Base-by-base conservation (phyloP, 495 filamentous ascomycete genomes). In the Aspergillus sclerotioniger region DNA sequence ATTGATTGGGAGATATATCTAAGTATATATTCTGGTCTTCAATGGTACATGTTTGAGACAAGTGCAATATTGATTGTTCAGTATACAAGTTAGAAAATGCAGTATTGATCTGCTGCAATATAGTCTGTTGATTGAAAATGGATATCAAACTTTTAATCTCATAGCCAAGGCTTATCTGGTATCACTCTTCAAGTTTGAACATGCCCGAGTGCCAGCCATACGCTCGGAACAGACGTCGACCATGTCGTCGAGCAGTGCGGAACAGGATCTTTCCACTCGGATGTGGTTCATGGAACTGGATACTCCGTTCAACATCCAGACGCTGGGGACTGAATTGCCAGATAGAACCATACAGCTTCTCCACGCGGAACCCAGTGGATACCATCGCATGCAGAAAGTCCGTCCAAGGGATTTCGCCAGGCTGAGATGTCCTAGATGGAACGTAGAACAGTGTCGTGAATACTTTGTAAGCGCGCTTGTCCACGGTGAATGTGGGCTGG, bases 271-370 rank as follows among this genome's bases (percentile, higher is more conserved):
- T 84, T 3, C 66, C 64, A 10, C 53, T 62, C 9, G 75, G 77
- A 67, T 82, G 76, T 20, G 81, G 80, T 60, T 84, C 80, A 57
- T 82, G 79, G 44, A 82, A 80, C 46, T 78, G 80, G 41, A 83
- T 82, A n/a, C 74, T 76, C 0, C 74, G 56, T 43, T 69, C 60
- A 5, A 71, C 67, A 61, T 78, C 75, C 3, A 70, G 54, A 8
- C 43, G 65, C 21, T 55, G 33, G 6, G 77, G 74, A 16, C 56
- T 66, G 53, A 84, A 82, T 10, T 78, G 74, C 81, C 82, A 83
- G 6, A 78, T 70, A 7, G 73, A 78, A 0, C 82, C 81, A 54
- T 82, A 77, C 2, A 82, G 67, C 61, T 82, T 83, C 69, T 80
- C 53, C 0, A 75, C 59, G 0, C 52, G 31, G 51, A 83, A 80